Percentiles rank a stretch among this genome's conserved stretches.
Conservation (phyloP, 306 rosid species). For the Cyamopsis tetragonoloba region DNA sequence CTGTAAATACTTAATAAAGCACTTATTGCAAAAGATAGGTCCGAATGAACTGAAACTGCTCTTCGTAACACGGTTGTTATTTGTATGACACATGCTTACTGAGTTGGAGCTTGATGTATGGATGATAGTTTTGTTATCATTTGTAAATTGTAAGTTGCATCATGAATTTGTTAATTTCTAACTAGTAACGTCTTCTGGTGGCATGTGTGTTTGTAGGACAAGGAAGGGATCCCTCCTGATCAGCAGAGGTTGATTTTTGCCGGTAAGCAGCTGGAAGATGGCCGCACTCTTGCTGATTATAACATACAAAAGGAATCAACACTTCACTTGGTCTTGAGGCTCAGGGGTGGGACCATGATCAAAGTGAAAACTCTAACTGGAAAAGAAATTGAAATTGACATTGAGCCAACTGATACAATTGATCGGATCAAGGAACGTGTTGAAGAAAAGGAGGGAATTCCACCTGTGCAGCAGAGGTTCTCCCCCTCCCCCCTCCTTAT, state of each 20-base stretch:
- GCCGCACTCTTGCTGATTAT: slow-evolving; percentile 90
- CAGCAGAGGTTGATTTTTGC: slow-evolving; percentile 97
- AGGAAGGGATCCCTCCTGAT: slow-evolving; percentile 98
- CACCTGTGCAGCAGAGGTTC: slow-evolving; percentile 98
- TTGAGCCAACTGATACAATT: slow-evolving; percentile 92
- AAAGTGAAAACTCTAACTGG: slow-evolving; percentile 98
- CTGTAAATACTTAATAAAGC: not conserved
- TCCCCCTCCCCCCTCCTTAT: not conserved
- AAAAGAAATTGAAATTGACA: slow-evolving; percentile 96
- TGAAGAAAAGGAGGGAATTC: slow-evolving; percentile 98
- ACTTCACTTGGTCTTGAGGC: slow-evolving; percentile 92
- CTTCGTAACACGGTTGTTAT: not conserved
- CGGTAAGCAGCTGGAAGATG: slow-evolving; percentile 98
- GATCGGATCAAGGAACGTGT: slow-evolving; percentile 94
- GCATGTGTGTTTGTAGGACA: slow-evolving; percentile 56
- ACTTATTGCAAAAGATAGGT: not conserved
- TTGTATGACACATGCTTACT: not conserved
- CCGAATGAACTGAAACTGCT: not conserved
- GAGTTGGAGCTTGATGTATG: not conserved
- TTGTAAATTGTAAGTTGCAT: not conserved
- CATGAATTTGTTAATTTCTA: too few relatives aligned
- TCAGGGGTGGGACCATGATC: slow-evolving; percentile 98
- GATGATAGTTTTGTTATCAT: not conserved
- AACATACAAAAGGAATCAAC: slow-evolving; percentile 98
- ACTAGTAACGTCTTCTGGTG: not conserved